Percentiles rank a stretch among this genome's conserved stretches.
Evolutionary conservation across 2,329 filamentous ascomycete genomes (phyloP).

Genomic region (Penicillium janthinellum): DNA sequence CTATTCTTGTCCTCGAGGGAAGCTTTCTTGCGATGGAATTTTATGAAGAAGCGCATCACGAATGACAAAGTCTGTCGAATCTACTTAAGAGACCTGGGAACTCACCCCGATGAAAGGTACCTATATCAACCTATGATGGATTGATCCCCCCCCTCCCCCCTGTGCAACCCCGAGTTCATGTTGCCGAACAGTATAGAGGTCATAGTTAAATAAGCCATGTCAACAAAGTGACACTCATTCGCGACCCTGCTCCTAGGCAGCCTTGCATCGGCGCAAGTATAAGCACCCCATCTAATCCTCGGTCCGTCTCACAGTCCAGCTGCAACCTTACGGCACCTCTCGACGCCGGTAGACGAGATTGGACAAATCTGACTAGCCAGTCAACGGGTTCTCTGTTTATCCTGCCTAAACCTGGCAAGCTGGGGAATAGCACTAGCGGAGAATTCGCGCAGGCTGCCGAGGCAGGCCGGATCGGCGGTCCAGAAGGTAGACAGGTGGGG

Average conservation of each 20-base stretch:
- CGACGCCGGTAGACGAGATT: background rate
- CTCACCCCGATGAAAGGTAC: too few species aligned
- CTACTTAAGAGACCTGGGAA: too few species aligned
- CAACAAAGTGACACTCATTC: background rate
- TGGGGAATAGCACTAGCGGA: background rate
- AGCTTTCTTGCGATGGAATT: too few species aligned
- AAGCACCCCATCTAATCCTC: background rate
- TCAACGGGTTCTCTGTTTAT: background rate
- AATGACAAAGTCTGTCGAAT: too few species aligned
- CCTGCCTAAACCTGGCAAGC: background rate
- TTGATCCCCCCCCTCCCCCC: too few species aligned
- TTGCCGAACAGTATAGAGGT: too few species aligned
- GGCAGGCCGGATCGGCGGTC: conserved; percentile 9
- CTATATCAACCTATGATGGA: too few species aligned
- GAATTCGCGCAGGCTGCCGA: background rate
- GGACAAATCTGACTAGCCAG: background rate
- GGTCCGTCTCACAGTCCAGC: background rate
- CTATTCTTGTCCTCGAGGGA: too few species aligned
- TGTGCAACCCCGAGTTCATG: too few species aligned
- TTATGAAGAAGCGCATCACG: too few species aligned
- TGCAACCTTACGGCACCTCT: background rate
- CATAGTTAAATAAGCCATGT: too few species aligned
- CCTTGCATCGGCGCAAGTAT: background rate
- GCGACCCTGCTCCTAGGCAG: background rate
- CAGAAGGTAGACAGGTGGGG: conserved; percentile 2